A percentile compares a stretch with the other conserved stretches of the same genome.
These are phyloP conservation scores for Hortiboletus flavorubellus DNA, from an alignment of 768 basidiomycete species.

Conservation along the genomic window DNA sequence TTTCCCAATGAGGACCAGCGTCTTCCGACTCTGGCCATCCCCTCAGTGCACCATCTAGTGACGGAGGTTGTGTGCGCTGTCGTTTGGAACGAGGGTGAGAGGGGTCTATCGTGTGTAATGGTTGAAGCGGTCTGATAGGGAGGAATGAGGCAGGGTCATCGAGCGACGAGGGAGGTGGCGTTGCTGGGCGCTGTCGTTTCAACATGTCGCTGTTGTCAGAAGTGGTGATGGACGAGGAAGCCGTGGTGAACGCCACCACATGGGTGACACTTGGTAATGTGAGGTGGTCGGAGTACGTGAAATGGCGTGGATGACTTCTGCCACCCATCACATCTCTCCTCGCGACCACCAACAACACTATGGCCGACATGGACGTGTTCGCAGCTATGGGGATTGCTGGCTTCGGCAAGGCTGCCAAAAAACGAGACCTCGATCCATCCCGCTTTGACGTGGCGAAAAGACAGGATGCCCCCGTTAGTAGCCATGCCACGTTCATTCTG, in stretches of 20 bases:
- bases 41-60: conserved; percentile 48
- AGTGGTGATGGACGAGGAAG: conserved; percentile 2
- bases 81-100: conserved; percentile 45
- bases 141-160: conserved; percentile 24
- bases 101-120: conserved; percentile 8
- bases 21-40: conserved; percentile 38
- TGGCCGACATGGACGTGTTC: conserved; percentile 66
- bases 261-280: not conserved
- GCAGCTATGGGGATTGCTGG: conserved; percentile 82
- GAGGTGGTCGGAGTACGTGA: conserved; percentile 21
- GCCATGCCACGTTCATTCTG: conserved; percentile 1
- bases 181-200: conserved; percentile 49
- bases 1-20: conserved; percentile 13
- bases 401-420: conserved; percentile 73
- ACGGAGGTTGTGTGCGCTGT: conserved; percentile 48
- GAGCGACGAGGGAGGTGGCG: conserved; percentile 39
- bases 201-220: conserved; percentile 38
- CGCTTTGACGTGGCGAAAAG: conserved; percentile 77
- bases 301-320: conserved; percentile 13
- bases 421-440: conserved; percentile 67
- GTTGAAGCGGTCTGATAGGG: conserved; percentile 9
- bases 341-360: conserved; percentile 21
- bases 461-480: conserved; percentile 35
- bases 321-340: conserved; percentile 9
- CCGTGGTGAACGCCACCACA: not conserved